phyloP scores from a whole-genome alignment of 306 rosid genomes.

The Ormosia emarginata region DNA sequence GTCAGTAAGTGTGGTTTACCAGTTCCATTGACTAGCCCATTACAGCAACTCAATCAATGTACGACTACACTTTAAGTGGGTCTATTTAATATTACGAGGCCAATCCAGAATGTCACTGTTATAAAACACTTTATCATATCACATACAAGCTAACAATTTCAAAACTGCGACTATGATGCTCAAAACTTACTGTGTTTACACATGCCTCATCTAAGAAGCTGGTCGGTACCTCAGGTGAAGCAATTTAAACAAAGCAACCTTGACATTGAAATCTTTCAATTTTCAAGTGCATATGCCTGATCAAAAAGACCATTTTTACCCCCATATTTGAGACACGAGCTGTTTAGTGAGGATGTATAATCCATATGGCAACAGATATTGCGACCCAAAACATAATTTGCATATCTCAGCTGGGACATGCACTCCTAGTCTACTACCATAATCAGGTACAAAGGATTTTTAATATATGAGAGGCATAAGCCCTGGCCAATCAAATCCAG shows the following conservation, averaged over 20 bases:
- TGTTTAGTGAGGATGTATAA: neutral
- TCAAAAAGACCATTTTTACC: neutral
- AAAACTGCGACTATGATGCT: neutral
- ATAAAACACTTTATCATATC: neutral
- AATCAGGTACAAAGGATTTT: neutral
- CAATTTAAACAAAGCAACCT: neutral
- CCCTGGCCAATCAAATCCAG: neutral
- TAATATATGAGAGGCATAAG: neutral
- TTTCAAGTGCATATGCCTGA: neutral
- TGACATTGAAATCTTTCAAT: neutral
- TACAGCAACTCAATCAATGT: neutral
- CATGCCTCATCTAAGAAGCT: neutral
- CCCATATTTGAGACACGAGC: neutral
- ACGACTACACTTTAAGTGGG: neutral
- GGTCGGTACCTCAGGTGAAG: neutral
- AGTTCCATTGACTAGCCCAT: neutral
- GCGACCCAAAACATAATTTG: neutral
- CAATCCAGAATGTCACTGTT: neutral
- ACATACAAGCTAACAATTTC: neutral
- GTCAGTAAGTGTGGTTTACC: neutral
- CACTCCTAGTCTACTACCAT: neutral
- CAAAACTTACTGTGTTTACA: neutral
- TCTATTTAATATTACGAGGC: neutral
- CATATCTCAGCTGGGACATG: neutral
- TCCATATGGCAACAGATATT: neutral